These are phyloP conservation scores for Zygotorulaspora mrakii DNA, from an alignment of 1,139 yeast genomes.

Conservation along the genomic window DNA sequence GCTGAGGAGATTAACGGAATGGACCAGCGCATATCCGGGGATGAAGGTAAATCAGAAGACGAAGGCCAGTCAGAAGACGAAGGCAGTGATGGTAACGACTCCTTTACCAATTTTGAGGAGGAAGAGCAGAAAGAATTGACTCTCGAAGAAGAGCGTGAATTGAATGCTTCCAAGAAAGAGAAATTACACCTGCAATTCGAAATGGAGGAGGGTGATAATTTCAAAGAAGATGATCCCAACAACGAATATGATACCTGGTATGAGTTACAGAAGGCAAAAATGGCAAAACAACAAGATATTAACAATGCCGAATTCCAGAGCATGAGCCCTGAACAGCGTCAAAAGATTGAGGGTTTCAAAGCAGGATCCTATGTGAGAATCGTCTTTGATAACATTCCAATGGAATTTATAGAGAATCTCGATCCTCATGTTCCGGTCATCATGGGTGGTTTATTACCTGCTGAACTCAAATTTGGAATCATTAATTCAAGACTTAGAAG, in stretches of 20 bases:
- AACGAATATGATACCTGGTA: slow-evolving; percentile 92
- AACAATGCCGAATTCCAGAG: slow-evolving; percentile 74
- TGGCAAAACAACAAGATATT: slow-evolving; percentile 93
- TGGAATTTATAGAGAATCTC: slow-evolving; percentile 84
- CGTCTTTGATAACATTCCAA: slow-evolving; percentile 79
- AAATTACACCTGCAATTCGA: slow-evolving; percentile 84
- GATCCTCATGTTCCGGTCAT: slow-evolving; percentile 82
- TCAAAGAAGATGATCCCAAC: slow-evolving; percentile 70
- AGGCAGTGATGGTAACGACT: slow-evolving; percentile 40
- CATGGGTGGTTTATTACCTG: slow-evolving; percentile 83
- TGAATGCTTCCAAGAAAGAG: slow-evolving; percentile 86
- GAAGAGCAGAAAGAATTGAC: slow-evolving; percentile 44
- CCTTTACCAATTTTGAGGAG: slow-evolving; percentile 58
- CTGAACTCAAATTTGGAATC: slow-evolving; percentile 91
- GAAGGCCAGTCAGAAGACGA: slow-evolving; percentile 34
- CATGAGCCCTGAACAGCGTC: slow-evolving; percentile 72
- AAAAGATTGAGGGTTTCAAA: slow-evolving; percentile 82
- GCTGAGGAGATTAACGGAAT: slow-evolving; percentile 11
- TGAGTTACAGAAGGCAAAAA: slow-evolving; percentile 92
- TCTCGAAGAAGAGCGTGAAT: slow-evolving; percentile 65
- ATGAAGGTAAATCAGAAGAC: slow-evolving; percentile 25
- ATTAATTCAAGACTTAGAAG: slow-evolving; percentile 92
- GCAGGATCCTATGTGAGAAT: slow-evolving; percentile 94
- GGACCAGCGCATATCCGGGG: slow-evolving; percentile 33
- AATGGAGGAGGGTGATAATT: slow-evolving; percentile 76